phyloP scores from a whole-genome alignment of 352 stramenopile species.

The Phytophthora europaea region DNA sequence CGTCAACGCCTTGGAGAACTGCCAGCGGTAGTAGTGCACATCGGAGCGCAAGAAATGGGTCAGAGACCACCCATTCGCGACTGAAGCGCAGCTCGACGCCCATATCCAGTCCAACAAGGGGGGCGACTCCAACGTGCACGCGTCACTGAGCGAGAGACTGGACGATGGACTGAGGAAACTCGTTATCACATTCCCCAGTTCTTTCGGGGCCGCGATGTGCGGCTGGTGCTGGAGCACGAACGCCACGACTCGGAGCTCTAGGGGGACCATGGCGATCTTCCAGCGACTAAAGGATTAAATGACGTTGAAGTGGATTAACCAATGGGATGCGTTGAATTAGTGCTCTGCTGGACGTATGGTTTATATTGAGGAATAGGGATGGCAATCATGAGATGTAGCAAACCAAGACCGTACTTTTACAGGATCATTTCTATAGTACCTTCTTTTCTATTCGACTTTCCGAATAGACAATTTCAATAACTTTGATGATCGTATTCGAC shows the following conservation, averaged over 20 bases:
- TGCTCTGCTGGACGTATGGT: not conserved
- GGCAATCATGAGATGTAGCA: not conserved
- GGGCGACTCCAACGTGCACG: not conserved
- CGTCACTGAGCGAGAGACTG: constrained; percentile 1
- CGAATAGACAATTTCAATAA: not conserved
- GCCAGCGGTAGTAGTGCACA: not conserved
- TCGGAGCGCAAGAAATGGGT: not conserved
- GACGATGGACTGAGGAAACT: not conserved
- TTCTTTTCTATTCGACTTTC: constrained; percentile 3
- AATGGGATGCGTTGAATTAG: not conserved
- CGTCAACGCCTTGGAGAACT: not conserved
- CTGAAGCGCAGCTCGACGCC: not conserved
- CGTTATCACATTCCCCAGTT: not conserved
- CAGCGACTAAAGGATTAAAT: not conserved
- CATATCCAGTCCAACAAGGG: not conserved
- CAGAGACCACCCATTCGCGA: not conserved
- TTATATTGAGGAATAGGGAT: not conserved
- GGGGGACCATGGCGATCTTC: not conserved
- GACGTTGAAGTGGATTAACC: not conserved
- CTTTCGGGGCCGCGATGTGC: not conserved
- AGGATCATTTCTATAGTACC: constrained; percentile 14
- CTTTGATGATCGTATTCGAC: constrained; percentile 22
- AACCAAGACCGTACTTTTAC: constrained; percentile 15
- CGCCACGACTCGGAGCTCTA: not conserved
- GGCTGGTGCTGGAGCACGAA: not conserved